Percentiles rank a stretch among this genome's conserved stretches.
Conservation (phyloP, 352 stramenopile species). For the Phytopythium helicoides region DNA sequence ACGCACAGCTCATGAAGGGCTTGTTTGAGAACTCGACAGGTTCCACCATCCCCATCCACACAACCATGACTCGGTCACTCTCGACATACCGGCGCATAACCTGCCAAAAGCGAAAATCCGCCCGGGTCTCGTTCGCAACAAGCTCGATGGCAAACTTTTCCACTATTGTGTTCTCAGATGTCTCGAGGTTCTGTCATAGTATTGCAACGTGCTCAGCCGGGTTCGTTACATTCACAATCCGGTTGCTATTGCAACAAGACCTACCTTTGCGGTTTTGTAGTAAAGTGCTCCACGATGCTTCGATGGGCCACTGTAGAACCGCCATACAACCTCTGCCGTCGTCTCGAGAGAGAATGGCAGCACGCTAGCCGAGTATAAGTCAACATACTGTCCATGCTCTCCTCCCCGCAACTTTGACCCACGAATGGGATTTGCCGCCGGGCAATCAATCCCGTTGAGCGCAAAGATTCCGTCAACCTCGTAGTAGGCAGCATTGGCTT, state of each 20-base stretch:
- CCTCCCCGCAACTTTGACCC: slow-evolving; percentile 16
- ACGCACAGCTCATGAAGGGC: slow-evolving; percentile 26
- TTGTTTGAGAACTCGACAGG: slow-evolving; percentile 56
- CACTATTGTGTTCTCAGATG: slow-evolving; percentile 18
- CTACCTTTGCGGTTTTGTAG: slow-evolving; percentile 13
- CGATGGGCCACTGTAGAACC: slow-evolving; percentile 13
- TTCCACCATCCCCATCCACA: slow-evolving; percentile 45
- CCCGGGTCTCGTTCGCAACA: slow-evolving; percentile 17
- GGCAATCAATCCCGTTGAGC: slow-evolving; percentile 8
- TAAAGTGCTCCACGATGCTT: slow-evolving; percentile 20
- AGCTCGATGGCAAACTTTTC: slow-evolving; percentile 30
- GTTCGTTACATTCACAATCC: too few relatives aligned
- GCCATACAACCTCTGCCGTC: slow-evolving; percentile 13
- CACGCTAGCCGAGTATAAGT: slow-evolving; percentile 19
- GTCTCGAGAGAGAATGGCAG: slow-evolving; percentile 11
- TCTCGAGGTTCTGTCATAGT: background rate
- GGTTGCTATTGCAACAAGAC: background rate
- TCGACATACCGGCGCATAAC: slow-evolving; percentile 52
- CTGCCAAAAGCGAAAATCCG: slow-evolving; percentile 44
- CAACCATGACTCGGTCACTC: slow-evolving; percentile 45
- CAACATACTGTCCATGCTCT: slow-evolving; percentile 16
- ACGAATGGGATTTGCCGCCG: background rate
- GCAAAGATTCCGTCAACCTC: slow-evolving; percentile 16
- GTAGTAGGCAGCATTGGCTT: slow-evolving; percentile 12
- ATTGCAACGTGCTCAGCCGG: background rate